Evolutionary conservation across 139 green algal species (phyloP), one percentile per base, ranked within the genome.

Genomic region (Chlamydomonas urium): DNA sequence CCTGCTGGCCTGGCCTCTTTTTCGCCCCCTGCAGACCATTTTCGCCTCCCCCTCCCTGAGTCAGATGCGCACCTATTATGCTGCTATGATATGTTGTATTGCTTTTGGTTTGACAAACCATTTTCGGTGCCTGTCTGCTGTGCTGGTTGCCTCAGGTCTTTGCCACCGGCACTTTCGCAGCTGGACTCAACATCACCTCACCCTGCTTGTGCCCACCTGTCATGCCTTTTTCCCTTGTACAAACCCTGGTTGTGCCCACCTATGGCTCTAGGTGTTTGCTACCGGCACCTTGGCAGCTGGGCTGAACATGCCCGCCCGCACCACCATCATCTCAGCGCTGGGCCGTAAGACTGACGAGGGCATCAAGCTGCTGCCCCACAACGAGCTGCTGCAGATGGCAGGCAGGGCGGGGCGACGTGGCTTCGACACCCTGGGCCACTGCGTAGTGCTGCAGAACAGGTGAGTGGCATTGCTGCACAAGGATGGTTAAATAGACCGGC

Each of bases 231-330:
- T 50, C 42, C 8, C 8, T 50, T 50, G 8, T 14, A 50, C 10
- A 14, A 50, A 50, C 8, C 10, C 14, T 50, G 8, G 42, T 50
- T 50, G 42, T 8, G 42, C 42, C 42, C 14, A 50, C 8, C 42
- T 50, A 50, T 14, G 10, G 29, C 29, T 10, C 24, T 21, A 63
- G 53, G 53, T 63, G 24, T 97, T 97, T 85, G 93, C 94, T 1
- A 99, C 94, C 28, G 94, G 96, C 75, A 99, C 94, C 26, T 80
- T 99, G n/a, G 93, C 94, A 1, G 93, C 94, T 0, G 94, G 94
- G 53, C 96, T 98, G 81, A 99, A 99, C 88, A 99, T 99, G 94
- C 94, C 94, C 4, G 94, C 94, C 0, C 84, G 94, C 66, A 96
- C 90, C n/a, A 94, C 90, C 14, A 67, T 97, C 34, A 86, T 97